Percentiles rank a stretch among this genome's conserved stretches.
Conservation (phyloP, 495 filamentous ascomycete species). For the Neurospora sp. region DNA sequence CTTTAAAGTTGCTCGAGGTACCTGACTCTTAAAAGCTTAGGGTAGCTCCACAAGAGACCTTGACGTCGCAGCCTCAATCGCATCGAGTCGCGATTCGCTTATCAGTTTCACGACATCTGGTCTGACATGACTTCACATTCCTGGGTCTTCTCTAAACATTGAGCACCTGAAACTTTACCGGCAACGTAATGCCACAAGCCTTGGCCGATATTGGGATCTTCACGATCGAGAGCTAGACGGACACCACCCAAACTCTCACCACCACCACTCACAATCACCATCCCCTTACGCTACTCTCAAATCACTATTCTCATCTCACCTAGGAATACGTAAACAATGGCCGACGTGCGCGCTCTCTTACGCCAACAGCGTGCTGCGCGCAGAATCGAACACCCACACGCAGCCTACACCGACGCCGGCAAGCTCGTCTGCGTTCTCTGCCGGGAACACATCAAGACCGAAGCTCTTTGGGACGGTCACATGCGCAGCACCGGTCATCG, state of each 20-base stretch:
- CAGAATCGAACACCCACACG: conserved; percentile 57
- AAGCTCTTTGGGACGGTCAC: conserved; percentile 51
- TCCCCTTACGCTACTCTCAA: neutral
- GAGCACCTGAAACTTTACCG: neutral
- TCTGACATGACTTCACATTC: neutral
- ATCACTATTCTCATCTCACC: neutral
- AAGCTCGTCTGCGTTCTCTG: conserved; percentile 52
- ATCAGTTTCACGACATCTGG: neutral
- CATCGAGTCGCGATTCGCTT: neutral
- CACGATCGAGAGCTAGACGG: neutral
- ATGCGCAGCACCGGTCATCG: conserved; percentile 39
- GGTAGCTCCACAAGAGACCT: neutral
- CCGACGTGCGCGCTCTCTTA: conserved; percentile 73
- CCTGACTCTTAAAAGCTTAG: neutral
- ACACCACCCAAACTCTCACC: neutral
- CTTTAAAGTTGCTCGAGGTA: neutral
- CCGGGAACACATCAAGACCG: conserved; percentile 48
- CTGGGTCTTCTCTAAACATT: neutral
- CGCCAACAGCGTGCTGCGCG: conserved; percentile 72
- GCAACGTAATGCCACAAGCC: neutral
- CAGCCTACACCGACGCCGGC: conserved; percentile 49
- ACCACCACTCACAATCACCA: neutral
- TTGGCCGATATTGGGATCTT: neutral
- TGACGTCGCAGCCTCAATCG: neutral
- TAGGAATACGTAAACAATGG: conserved; percentile 40